These are phyloP conservation scores for Paraphysoderma sedebokerense DNA, from an alignment of 371 early-diverging fungal species.

Conservation along the genomic window DNA sequence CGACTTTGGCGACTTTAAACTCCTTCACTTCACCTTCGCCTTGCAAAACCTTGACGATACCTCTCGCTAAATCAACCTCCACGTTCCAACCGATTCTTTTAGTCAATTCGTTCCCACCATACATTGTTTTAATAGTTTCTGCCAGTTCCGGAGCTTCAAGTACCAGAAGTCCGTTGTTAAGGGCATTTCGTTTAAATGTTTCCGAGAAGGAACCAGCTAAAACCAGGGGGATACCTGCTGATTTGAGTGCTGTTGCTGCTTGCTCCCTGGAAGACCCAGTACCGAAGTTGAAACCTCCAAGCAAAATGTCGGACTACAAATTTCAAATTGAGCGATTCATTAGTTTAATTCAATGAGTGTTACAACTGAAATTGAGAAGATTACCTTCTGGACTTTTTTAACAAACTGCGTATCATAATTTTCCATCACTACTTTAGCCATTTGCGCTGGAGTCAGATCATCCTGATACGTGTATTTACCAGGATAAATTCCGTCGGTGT, in stretches of 20 bases:
- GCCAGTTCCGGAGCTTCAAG: slow-evolving; percentile 76
- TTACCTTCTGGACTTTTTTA: slow-evolving; percentile 28
- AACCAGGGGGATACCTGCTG: slow-evolving; percentile 65
- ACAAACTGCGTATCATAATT: slow-evolving; percentile 85
- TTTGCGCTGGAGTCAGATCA: slow-evolving; percentile 64
- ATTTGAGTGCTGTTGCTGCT: slow-evolving; percentile 81
- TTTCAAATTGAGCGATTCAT: not conserved
- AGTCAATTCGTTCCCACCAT: slow-evolving; percentile 23
- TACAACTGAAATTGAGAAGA: not conserved
- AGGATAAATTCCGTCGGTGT: slow-evolving; percentile 93
- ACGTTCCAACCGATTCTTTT: slow-evolving; percentile 55
- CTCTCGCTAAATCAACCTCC: slow-evolving; percentile 28
- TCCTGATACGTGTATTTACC: slow-evolving; percentile 92
- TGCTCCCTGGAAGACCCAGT: slow-evolving; percentile 92
- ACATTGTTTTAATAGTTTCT: slow-evolving; percentile 31
- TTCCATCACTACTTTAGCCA: slow-evolving; percentile 90
- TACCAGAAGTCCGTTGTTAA: slow-evolving; percentile 84
- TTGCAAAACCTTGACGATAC: slow-evolving; percentile 22
- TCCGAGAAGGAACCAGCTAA: slow-evolving; percentile 82
- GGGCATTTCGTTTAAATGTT: slow-evolving; percentile 90
- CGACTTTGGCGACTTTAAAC: slow-evolving; percentile 51
- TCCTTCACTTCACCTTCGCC: slow-evolving; percentile 21
- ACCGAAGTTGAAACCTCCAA: slow-evolving; percentile 89
- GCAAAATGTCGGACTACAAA: slow-evolving; percentile 51
- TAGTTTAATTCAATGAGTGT: not conserved